Evolutionary conservation across 179 eudicot genomes (phyloP).

Genomic region (Camellia oleifera): DNA sequence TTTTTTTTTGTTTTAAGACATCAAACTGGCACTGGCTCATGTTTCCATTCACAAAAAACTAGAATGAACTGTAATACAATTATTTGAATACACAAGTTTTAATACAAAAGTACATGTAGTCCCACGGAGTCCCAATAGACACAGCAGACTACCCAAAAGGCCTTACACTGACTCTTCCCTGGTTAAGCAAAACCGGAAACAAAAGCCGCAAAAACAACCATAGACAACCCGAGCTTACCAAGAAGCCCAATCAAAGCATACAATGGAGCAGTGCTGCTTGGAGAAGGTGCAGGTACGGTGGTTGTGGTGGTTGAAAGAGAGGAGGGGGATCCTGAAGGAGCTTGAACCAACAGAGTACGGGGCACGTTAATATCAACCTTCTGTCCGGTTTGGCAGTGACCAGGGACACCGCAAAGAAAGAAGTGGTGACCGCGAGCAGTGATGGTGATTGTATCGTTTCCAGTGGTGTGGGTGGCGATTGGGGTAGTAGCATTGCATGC

Average conservation of each 20-base stretch:
- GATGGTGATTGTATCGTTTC: constrained; percentile 74
- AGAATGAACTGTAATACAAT: no score
- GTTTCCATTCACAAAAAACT: no score
- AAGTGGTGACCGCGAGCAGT: constrained; percentile 67
- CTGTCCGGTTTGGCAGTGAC: constrained; percentile 86
- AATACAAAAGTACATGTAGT: no score
- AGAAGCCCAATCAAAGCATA: constrained; percentile 9
- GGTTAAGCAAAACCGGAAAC: constrained; percentile 7
- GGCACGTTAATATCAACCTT: constrained; percentile 75
- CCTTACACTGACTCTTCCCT: background rate
- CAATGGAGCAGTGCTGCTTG: constrained; percentile 18
- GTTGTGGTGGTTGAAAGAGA: constrained; percentile 21
- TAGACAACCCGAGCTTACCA: constrained; percentile 14
- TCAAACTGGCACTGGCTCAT: no score
- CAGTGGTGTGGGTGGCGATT: constrained; percentile 66
- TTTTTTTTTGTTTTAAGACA: no score
- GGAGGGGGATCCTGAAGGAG: constrained; percentile 31
- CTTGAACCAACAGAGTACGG: constrained; percentile 42
- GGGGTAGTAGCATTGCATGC: constrained; percentile 70
- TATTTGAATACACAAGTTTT: no score
- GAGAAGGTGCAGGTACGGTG: constrained; percentile 36
- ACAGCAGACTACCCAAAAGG: background rate
- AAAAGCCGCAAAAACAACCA: constrained; percentile 18
- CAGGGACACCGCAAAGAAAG: constrained; percentile 85
- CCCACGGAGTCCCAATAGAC: background rate